These are phyloP conservation scores for Fraxinus latifolia DNA, from an alignment of 305 asterid genomes.

Conservation along the genomic window DNA sequence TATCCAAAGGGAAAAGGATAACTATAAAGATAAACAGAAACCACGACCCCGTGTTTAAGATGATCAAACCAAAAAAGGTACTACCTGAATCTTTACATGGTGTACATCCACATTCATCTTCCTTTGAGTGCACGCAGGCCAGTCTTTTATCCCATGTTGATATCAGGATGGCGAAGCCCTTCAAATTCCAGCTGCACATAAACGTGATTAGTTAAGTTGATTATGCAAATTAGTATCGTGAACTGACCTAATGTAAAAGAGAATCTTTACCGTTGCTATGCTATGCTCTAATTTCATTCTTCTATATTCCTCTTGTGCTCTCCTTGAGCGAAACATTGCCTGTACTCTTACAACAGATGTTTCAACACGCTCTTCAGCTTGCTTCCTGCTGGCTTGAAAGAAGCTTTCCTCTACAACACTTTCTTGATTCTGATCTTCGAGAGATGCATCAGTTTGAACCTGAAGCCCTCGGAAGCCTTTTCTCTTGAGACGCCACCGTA, in stretches of 20 bases:
- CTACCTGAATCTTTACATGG: constrained; percentile 26
- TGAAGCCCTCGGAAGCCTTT: constrained; percentile 93
- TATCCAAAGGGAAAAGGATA: background rate
- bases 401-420: constrained; percentile 68
- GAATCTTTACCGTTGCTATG: constrained; percentile 49
- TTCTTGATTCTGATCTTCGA: constrained; percentile 42
- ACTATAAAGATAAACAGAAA: background rate
- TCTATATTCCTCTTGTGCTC: constrained; percentile 85
- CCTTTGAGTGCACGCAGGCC: constrained; percentile 22
- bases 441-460: constrained; percentile 35
- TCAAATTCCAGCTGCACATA: constrained; percentile 56
- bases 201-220: constrained; percentile 17
- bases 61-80: constrained; percentile 4
- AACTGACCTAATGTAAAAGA: background rate
- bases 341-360: constrained; percentile 87
- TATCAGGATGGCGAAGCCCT: constrained; percentile 45
- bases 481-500: constrained; percentile 91
- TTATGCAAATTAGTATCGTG: constrained; percentile 13
- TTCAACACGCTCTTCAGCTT: constrained; percentile 96
- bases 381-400: constrained; percentile 87
- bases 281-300: constrained; percentile 77
- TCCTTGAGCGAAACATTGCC: constrained; percentile 92
- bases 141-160: constrained; percentile 33
- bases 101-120: constrained; percentile 19
- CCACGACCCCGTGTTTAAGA: background rate